Conservation (phyloP, 2,329 filamentous ascomycete species). For the Pseudogymnoascus sp. region DNA sequence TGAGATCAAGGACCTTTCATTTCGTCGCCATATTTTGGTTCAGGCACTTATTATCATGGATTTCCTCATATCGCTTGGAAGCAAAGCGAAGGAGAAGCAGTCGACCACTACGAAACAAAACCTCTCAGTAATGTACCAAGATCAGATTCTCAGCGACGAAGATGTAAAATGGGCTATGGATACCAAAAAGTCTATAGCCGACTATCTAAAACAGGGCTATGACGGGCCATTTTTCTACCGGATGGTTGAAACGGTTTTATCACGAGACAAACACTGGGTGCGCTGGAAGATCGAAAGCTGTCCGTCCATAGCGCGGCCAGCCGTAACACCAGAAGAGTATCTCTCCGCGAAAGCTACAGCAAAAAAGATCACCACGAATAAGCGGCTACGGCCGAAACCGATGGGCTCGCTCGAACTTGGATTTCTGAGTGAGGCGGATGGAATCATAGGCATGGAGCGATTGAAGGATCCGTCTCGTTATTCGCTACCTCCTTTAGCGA, state of each 20-base stretch:
- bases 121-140: constrained; percentile 76
- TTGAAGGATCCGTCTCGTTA: constrained; percentile 60
- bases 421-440: constrained; percentile 64
- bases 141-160: constrained; percentile 69
- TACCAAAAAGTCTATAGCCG: constrained; percentile 71
- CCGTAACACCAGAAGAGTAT: constrained; percentile 63
- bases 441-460: constrained; percentile 54
- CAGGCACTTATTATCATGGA: constrained; percentile 92
- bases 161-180: constrained; percentile 81
- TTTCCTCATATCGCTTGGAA: constrained; percentile 84
- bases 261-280: constrained; percentile 96
- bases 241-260: constrained; percentile 93
- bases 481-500: constrained; percentile 59
- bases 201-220: constrained; percentile 69
- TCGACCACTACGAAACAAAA: constrained; percentile 56
- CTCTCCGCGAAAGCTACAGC: constrained; percentile 59
- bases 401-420: constrained; percentile 67
- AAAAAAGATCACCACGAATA: constrained; percentile 59
- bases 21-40: constrained; percentile 87
- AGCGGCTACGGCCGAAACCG: constrained; percentile 58
- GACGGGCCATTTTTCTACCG: constrained; percentile 92
- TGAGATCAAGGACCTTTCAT: constrained; percentile 92
- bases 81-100: constrained; percentile 72
- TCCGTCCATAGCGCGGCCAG: constrained; percentile 70
- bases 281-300: constrained; percentile 97